These are phyloP conservation scores for Candida labiduridarum DNA, from an alignment of 1,139 yeast species.

Conservation along the genomic window DNA sequence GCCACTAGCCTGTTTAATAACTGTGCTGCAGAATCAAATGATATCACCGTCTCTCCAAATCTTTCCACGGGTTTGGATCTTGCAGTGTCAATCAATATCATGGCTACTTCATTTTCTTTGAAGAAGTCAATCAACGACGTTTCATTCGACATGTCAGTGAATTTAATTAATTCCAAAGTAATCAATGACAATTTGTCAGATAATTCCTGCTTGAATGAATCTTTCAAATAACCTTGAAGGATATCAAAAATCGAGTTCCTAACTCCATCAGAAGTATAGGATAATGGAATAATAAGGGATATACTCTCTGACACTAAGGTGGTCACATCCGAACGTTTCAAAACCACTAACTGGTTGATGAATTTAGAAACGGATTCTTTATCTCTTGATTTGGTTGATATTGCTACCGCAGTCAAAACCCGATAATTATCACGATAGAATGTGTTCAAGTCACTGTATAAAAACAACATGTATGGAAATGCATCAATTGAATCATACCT, in stretches of 20 bases:
- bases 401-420: conserved; percentile 37
- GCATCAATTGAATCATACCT: conserved; percentile 26
- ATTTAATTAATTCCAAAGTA: conserved; percentile 30
- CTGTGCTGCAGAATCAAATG: conserved; percentile 30
- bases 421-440: conserved; percentile 33
- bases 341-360: conserved; percentile 21
- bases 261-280: conserved; percentile 47
- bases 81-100: conserved; percentile 13
- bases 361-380: conserved; percentile 11
- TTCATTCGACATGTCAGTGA: conserved; percentile 44
- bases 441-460: conserved; percentile 24
- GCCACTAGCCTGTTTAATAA: conserved; percentile 21
- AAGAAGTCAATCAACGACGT: conserved; percentile 18
- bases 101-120: conserved; percentile 10
- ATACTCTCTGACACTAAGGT: conserved; percentile 35
- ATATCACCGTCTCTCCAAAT: conserved; percentile 20
- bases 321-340: conserved; percentile 15
- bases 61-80: conserved; percentile 9
- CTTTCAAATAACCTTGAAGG: conserved; percentile 17
- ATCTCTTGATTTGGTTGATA: conserved; percentile 23
- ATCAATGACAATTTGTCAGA: conserved; percentile 22
- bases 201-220: conserved; percentile 18
- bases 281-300: conserved; percentile 42
- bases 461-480: conserved; percentile 46
- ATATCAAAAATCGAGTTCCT: conserved; percentile 36